phyloP scores from a whole-genome alignment of 2,329 filamentous ascomycete genomes.

The Colletotrichum ledebouriae region DNA sequence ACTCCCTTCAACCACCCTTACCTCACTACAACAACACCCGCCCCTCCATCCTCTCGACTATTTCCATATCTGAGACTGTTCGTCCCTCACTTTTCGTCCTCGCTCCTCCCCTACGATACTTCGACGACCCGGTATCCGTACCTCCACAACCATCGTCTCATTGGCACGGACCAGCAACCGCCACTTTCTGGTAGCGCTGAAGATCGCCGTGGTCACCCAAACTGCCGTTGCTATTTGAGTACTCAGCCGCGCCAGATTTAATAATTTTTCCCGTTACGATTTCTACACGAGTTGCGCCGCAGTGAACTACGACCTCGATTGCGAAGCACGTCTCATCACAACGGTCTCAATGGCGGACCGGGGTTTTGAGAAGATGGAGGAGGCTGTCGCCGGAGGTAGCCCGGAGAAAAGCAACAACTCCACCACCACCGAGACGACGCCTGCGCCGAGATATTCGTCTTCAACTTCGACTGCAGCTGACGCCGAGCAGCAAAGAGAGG shows the following conservation, averaged over 20 bases:
- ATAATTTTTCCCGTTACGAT: not conserved
- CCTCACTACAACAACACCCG: conserved; percentile 8
- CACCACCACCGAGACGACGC: conserved; percentile 12
- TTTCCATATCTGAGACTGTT: conserved; percentile 10
- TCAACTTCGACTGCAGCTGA: conserved; percentile 49
- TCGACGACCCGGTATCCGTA: conserved; percentile 10
- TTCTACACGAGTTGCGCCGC: not conserved
- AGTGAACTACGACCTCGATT: conserved; percentile 13
- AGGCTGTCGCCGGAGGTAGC: conserved; percentile 49
- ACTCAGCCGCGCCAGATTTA: not conserved
- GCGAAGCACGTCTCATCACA: not conserved
- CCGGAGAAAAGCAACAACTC: conserved; percentile 44
- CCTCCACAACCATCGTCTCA: conserved; percentile 27
- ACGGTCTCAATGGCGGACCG: conserved; percentile 48
- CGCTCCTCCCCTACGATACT: conserved; percentile 3
- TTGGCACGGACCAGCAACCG: conserved; percentile 37
- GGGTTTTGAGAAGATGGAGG: conserved; percentile 48
- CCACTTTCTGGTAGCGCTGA: conserved; percentile 34
- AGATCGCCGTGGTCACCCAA: conserved; percentile 20
- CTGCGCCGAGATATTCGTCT: conserved; percentile 42
- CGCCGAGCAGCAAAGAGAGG: conserved; percentile 49
- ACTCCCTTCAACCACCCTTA: not conserved
- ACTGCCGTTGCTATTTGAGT: not conserved
- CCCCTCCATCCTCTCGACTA: conserved; percentile 8
- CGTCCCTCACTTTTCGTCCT: conserved; percentile 5